Evolutionary conservation across 352 stramenopile species (phyloP), one percentile per base, ranked within the genome.

Genomic region (Globisporangium canariense): DNA sequence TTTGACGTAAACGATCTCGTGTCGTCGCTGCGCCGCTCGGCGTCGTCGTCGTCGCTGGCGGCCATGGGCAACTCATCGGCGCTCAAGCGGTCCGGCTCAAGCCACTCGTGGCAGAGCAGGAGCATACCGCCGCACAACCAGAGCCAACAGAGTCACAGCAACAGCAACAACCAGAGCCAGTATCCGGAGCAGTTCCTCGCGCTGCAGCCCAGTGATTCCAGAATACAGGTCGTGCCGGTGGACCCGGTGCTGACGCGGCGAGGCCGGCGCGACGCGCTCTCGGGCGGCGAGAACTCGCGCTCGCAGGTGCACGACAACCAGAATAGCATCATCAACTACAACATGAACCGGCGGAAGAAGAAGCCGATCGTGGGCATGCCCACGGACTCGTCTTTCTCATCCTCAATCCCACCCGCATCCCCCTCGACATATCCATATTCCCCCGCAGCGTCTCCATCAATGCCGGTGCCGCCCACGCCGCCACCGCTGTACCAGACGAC

Each of bases 1-100:
- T 85, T 87, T 38, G 78, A 87, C 28, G 74, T 87, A 41, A 80
- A 87, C 63, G 65, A 74, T n/a, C 67, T 87, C 22, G 76, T 87
- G 62, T 67, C 50, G 45, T 68, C 61, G 36, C 54, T 70, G 38
- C 59, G 46, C 7, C 59, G 65, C 53, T 64, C 59, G 18, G 25
- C 65, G 30, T 67, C 65, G 49, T 68, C 70, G 43, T 81, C 71
- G 32, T 81, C 75, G 8, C 66, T 78, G 58, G 5, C 56, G 38
- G 57, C 60, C 52, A 65, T 52, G 36, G 74, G 77, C 32, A 54
- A 64, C 34, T 64, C 63, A 28, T 63, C 50, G 41, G 5, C 47
- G 16, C 51, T 69, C 11, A 22, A 60, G 28, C 58, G 53, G 13
- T 67, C 68, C 16, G 58, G 41, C 16, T 70, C 77, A 30, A 70